Conservation (phyloP, 2,329 filamentous ascomycete genomes). For the Diaporthe sp. region DNA sequence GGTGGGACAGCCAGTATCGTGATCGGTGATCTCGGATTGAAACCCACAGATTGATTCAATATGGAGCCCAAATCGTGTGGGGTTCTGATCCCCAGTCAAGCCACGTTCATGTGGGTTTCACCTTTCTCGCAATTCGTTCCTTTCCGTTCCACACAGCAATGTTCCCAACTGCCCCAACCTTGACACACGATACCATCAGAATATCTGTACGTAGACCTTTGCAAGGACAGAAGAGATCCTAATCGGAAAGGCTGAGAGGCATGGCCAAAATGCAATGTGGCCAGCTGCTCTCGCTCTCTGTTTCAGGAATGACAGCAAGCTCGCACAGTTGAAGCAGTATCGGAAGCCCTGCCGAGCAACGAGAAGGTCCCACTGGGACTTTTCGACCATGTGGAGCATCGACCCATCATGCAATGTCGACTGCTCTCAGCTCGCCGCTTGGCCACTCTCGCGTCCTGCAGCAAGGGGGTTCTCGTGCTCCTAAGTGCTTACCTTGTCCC, state of each 20-base stretch:
- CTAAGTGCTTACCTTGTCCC: not conserved
- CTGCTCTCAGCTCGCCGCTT: not conserved
- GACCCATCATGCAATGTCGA: not conserved
- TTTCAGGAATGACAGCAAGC: not conserved
- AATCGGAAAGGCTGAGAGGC: not conserved
- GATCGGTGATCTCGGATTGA: constrained; percentile 5
- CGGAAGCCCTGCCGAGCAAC: not conserved
- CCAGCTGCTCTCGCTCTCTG: not conserved
- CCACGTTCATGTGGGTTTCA: constrained; percentile 8
- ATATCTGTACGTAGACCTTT: not conserved
- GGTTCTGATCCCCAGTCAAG: not conserved
- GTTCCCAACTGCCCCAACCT: not conserved
- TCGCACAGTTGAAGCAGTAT: not conserved
- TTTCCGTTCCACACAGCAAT: not conserved
- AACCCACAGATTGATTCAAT: not conserved
- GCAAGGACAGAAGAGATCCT: not conserved
- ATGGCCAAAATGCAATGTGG: no score
- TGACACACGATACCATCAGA: not conserved
- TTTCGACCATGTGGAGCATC: constrained; percentile 6
- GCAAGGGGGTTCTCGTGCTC: constrained; percentile 6
- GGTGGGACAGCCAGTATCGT: not conserved
- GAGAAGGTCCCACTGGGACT: not conserved
- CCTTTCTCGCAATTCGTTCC: not conserved
- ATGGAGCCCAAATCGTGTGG: not conserved
- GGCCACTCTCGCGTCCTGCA: constrained; percentile 13